These are phyloP conservation scores for Parathielavia hyrcaniae DNA, from an alignment of 495 filamentous ascomycete species.

Conservation along the genomic window DNA sequence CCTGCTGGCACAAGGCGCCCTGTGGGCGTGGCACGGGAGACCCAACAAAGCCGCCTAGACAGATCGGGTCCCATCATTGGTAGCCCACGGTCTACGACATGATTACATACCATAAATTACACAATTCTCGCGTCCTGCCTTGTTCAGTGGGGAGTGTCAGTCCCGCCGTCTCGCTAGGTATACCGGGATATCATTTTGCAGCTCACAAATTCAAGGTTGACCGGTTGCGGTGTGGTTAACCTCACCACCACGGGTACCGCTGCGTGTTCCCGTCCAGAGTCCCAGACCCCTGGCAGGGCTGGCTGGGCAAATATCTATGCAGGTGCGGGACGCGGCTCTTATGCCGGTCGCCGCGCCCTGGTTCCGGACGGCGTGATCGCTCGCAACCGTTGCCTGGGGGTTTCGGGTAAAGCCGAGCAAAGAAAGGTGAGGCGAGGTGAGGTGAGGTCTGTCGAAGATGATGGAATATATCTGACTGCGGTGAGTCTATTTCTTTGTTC, in stretches of 20 bases:
- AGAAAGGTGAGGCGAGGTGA: not conserved
- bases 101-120: too few relatives aligned
- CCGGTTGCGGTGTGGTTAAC: not conserved
- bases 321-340: conserved; percentile 4
- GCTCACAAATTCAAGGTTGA: not conserved
- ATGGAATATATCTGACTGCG: not conserved
- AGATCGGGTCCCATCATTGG: too few relatives aligned
- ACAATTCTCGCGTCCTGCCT: not conserved
- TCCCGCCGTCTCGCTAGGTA: too few relatives aligned
- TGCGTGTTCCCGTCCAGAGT: not conserved
- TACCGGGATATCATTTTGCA: not conserved
- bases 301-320: not conserved
- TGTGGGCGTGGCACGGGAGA: too few relatives aligned
- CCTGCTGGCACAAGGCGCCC: too few relatives aligned
- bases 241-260: not conserved
- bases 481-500: not conserved
- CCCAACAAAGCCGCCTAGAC: too few relatives aligned
- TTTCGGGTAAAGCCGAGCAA: not conserved
- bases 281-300: not conserved
- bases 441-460: not conserved
- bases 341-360: not conserved
- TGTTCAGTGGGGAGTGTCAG: not conserved
- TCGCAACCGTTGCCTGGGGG: not conserved
- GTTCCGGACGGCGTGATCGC: not conserved
- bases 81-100: too few relatives aligned